Base-by-base conservation (phyloP, 306 rosid species). In the Pterocarpus santalinus region DNA sequence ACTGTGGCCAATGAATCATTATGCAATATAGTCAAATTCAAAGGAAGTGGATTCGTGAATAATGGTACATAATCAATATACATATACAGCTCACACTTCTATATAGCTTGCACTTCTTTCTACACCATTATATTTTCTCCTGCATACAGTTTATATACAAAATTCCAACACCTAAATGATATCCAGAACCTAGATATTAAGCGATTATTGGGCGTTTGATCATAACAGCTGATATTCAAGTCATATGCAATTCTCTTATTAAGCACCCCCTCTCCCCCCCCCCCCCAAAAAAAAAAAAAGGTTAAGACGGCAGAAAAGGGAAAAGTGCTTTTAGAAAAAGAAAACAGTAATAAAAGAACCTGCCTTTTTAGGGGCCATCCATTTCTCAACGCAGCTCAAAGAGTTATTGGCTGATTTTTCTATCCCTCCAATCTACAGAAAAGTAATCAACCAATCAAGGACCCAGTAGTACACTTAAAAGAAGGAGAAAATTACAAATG, bases 331-430 rank as follows among this genome's bases (percentile, higher is more conserved):
- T 22, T 22, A 22, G 28, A 17, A 33, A 13, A 3, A 7, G 14
- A n/a, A n/a, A 77, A 47, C 15, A 11, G 5, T 8, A 36, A 28
- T 17, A 5, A 16, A 12, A 74, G 22, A 68, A 28, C 30, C 8
- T 70, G 61, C 97, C 91, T 88, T 91, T 76, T 84, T 85, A 43
- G 97, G 88, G 30, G 92, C 89, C 86, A 86, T 87, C 99, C 97
- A 95, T 88, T 91, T 90, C 58, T 89, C 86, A 65, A 95, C 47
- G 51, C 81, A 72, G 81, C 53, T 73, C 86, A 93, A 79, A 76
- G 88, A 5, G 65, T 76, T 7, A 2, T 28, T 80, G 30, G 85
- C 86, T 46, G 99, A 83, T 85, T 83, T 95, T 67, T 63, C 75
- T 60, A 95, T 85, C n/a, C 88, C 87, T 63, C 99, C 99, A 65